Percentiles rank a stretch among this genome's conserved stretches.
phyloP scores from a whole-genome alignment of 2,329 filamentous ascomycete genomes.

The Botryotinia convoluta region DNA sequence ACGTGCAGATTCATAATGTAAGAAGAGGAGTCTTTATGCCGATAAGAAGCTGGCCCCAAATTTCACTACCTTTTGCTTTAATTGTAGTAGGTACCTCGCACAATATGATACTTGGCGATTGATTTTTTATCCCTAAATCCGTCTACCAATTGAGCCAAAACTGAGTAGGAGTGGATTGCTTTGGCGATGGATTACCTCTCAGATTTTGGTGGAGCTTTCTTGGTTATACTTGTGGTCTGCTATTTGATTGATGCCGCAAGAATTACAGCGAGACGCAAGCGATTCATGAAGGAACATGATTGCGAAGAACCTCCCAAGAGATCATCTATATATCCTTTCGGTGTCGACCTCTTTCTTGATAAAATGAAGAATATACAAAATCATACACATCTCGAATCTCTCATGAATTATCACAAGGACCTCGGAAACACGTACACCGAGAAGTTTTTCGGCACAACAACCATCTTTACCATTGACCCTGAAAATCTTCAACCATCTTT shows the following conservation, averaged over 20 bases:
- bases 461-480: slow-evolving; percentile 47
- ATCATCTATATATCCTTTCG: slow-evolving; percentile 50
- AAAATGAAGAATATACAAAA: slow-evolving; percentile 41
- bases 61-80: background rate
- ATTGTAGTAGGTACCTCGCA: background rate
- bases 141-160: background rate
- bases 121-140: background rate
- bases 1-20: background rate
- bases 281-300: slow-evolving; percentile 38
- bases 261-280: background rate
- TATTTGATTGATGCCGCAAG: background rate
- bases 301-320: slow-evolving; percentile 47
- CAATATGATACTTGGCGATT: background rate
- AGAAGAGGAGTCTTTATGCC: background rate
- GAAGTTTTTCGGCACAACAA: slow-evolving; percentile 34
- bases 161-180: background rate
- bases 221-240: background rate
- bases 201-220: too few relatives aligned
- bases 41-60: background rate
- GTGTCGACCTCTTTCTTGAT: slow-evolving; percentile 46
- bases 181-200: background rate
- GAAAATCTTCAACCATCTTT: slow-evolving; percentile 52
- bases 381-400: background rate
- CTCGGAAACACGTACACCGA: background rate
- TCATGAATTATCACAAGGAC: background rate